Evolutionary conservation across 192 early-diverging fungal species (phyloP), one percentile per base, ranked within the genome.

Genomic region (Backusella tarrabulga): DNA sequence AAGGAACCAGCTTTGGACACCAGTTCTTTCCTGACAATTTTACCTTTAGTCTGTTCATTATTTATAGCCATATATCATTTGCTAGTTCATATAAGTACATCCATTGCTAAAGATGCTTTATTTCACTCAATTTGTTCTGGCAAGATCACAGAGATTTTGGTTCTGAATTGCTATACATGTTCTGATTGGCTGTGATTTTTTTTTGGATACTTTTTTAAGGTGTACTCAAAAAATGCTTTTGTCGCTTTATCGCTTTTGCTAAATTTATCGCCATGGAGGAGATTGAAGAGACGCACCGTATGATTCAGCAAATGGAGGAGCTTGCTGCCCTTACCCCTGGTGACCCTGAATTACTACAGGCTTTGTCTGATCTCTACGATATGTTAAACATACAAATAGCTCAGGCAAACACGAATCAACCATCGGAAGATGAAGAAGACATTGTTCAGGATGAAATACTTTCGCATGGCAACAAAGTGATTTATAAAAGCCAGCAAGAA

Each of bases 271-370:
- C 11, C 9, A 63, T 63, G 56, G 56, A 63, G n/a, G 21, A 23
- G 2, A 63, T 74, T 29, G 73, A 74, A 11, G 73, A 74, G n/a
- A 74, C 73, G 7, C 34, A 74, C 6, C 32, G 15, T 4, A 56
- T 74, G 73, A 74, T 74, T 14, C 52, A 74, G 56, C 73, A 74
- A 63, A 17, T 74, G 26, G 73, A 74, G 23, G 73, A 74, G 34
- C 73, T 74, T 23, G 6, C 42, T 56, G 73, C n/a, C 26, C 5
- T 40, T 12, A 35, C 73, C 2, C 73, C 73, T 38, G 46, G 11
- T 0, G 73, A 74, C 26, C 35, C 29, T 40, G 54, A 52, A 56
- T 35, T 74, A 21, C 52, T 63, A 35, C 40, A 52, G 12, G 36
- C 54, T 34, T 41, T 74, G 17, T 35, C 54, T 4, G 72, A 73